Percentiles rank a stretch among this genome's conserved stretches.
Conservation (phyloP, 108 stramenopile genomes). For the Cylindrotheca closterium region DNA sequence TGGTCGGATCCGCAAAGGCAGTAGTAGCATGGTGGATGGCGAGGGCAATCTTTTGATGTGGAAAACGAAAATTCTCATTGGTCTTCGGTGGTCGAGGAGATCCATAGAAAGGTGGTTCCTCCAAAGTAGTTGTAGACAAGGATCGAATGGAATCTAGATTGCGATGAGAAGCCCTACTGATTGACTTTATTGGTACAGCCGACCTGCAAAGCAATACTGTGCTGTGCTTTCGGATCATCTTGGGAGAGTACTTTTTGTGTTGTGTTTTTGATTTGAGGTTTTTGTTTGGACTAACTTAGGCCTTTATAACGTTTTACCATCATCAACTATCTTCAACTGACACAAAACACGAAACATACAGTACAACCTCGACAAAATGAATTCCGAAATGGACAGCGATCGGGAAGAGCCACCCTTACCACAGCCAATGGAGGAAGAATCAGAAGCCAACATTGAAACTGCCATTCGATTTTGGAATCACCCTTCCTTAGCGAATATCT, state of each 20-base stretch:
- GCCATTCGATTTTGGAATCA: conserved; percentile 43
- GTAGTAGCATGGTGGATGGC: conserved; percentile 79
- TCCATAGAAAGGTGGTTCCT: conserved; percentile 36
- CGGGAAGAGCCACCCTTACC: background rate
- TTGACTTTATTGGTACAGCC: too few relatives aligned
- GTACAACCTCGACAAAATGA: background rate
- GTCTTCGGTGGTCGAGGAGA: conserved; percentile 26
- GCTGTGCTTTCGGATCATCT: too few relatives aligned
- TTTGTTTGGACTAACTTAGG: too few relatives aligned
- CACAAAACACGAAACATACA: background rate
- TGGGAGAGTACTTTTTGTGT: too few relatives aligned
- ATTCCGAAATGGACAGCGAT: too few relatives aligned
- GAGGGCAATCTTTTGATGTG: conserved; percentile 39
- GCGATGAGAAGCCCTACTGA: too few relatives aligned
- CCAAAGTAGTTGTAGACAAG: background rate
- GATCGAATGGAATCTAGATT: too few relatives aligned
- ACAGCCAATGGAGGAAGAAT: background rate
- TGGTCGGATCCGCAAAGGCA: conserved; percentile 82
- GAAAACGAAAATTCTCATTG: conserved; percentile 4
- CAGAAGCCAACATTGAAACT: conserved; percentile 22
- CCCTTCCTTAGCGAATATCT: conserved; percentile 26
- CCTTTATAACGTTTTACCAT: too few relatives aligned
- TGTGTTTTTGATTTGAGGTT: too few relatives aligned
- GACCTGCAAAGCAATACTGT: too few relatives aligned
- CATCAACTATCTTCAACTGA: background rate